A percentile compares a stretch with the other conserved stretches of the same genome.
Evolutionary conservation across 371 early-diverging fungal species (phyloP).

Genomic region (Modicella reniformis): DNA sequence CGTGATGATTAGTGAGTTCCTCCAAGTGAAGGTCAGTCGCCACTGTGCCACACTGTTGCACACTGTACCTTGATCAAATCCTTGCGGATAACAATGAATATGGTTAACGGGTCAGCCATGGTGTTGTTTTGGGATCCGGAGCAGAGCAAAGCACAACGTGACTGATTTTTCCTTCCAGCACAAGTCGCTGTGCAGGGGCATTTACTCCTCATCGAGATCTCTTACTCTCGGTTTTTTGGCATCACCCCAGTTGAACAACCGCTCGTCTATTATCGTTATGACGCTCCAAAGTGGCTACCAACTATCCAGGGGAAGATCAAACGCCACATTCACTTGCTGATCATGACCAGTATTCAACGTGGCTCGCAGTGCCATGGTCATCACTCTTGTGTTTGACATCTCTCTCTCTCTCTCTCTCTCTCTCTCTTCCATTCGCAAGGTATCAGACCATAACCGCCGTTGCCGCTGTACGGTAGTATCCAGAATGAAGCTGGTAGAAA

Average conservation of each 20-base stretch:
- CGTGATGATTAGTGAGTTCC: neutral
- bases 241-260: conserved; percentile 58
- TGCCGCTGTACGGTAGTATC: too few relatives aligned
- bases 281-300: conserved; percentile 54
- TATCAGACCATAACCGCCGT: too few relatives aligned
- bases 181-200: too few relatives aligned
- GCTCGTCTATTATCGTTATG: conserved; percentile 55
- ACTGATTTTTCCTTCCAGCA: too few relatives aligned
- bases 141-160: too few relatives aligned
- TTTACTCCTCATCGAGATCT: too few relatives aligned
- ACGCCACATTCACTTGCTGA: conserved; percentile 26
- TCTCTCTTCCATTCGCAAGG: neutral
- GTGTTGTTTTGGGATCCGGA: neutral
- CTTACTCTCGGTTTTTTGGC: too few relatives aligned
- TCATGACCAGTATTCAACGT: conserved; percentile 24
- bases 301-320: conserved; percentile 53
- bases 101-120: conserved; percentile 73
- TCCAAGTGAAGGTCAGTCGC: too few relatives aligned
- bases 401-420: too few relatives aligned
- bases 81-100: conserved; percentile 86
- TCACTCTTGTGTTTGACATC: conserved; percentile 54
- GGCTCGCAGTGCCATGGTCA: conserved; percentile 52
- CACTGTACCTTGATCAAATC: conserved; percentile 77
- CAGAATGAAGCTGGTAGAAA: too few relatives aligned
- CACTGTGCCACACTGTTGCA: too few relatives aligned